phyloP scores from a whole-genome alignment of 768 basidiomycete species.

The Macrolepiota dolichaula region DNA sequence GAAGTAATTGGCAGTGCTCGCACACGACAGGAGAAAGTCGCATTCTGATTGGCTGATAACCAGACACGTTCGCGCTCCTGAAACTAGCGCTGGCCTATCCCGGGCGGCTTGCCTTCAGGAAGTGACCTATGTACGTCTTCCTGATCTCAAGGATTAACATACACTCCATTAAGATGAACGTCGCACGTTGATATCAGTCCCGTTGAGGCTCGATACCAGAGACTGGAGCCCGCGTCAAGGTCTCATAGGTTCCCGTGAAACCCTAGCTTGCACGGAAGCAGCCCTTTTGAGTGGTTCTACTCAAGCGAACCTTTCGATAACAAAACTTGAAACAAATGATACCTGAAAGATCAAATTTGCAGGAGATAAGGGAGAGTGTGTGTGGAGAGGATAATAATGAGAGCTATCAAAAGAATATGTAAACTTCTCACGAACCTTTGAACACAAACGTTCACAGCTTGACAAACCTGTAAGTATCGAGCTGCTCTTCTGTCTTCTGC shows the following conservation, averaged over 20 bases:
- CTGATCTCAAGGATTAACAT: neutral
- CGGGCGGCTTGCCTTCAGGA: neutral
- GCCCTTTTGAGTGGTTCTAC: too few species aligned
- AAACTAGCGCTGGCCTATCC: neutral
- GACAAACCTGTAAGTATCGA: too few species aligned
- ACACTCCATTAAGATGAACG: neutral
- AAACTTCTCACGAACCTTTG: too few species aligned
- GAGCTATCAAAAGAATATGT: neutral
- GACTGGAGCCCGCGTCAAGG: neutral
- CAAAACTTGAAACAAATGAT: neutral
- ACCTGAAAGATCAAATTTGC: too few species aligned
- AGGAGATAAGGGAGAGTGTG: neutral
- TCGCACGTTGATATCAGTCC: slow-evolving; percentile 5
- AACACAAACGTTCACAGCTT: too few species aligned
- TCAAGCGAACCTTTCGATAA: too few species aligned
- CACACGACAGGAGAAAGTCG: slow-evolving; percentile 16
- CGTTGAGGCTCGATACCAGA: neutral
- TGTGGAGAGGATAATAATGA: neutral
- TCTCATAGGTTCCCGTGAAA: neutral
- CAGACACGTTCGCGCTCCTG: slow-evolving; percentile 18
- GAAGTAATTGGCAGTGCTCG: neutral
- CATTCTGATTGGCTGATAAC: slow-evolving; percentile 17
- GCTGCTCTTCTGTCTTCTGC: too few species aligned
- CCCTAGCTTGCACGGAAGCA: neutral
- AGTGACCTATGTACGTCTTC: neutral